Percentiles rank a stretch among this genome's conserved stretches.
Conservation (phyloP, 1,284 basidiomycete genomes). For the Heterobasidion occidentale region DNA sequence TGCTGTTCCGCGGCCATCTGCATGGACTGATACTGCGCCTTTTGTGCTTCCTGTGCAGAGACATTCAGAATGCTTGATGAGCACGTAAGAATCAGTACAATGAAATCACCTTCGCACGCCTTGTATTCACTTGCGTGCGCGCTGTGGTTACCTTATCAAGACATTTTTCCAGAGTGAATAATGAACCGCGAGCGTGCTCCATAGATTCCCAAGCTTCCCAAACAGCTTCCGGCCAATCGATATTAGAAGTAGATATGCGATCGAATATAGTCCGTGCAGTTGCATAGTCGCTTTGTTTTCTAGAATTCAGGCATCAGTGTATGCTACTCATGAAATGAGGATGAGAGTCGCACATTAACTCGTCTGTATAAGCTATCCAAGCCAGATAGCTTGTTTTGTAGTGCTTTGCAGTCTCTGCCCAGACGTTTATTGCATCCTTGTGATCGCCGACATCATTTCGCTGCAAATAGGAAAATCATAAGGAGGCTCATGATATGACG, state of each 20-base stretch:
- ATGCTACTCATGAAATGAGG: background rate
- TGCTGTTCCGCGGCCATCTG: slow-evolving; percentile 45
- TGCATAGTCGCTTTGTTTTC: slow-evolving; percentile 49
- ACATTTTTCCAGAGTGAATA: slow-evolving; percentile 63
- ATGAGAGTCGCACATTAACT: slow-evolving; percentile 45
- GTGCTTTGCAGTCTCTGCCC: slow-evolving; percentile 55
- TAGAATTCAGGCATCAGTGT: slow-evolving; percentile 17
- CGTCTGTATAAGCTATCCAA: slow-evolving; percentile 63
- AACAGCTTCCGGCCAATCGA: slow-evolving; percentile 91
- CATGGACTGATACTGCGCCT: slow-evolving; percentile 40
- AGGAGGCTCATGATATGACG: background rate
- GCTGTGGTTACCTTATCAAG: slow-evolving; percentile 63
- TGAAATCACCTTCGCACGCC: slow-evolving; percentile 53
- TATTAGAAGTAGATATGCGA: slow-evolving; percentile 54
- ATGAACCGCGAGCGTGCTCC: slow-evolving; percentile 75
- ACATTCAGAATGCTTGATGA: background rate
- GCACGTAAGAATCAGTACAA: background rate
- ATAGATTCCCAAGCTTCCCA: slow-evolving; percentile 86
- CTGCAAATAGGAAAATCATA: slow-evolving; percentile 14
- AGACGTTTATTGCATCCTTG: slow-evolving; percentile 50
- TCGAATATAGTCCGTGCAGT: slow-evolving; percentile 61
- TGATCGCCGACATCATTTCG: slow-evolving; percentile 40
- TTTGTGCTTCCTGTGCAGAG: slow-evolving; percentile 47
- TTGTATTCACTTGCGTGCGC: slow-evolving; percentile 50
- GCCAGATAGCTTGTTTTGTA: slow-evolving; percentile 65